Evolutionary conservation across 1,284 basidiomycete species (phyloP).

Genomic region (Athelia sp.): DNA sequence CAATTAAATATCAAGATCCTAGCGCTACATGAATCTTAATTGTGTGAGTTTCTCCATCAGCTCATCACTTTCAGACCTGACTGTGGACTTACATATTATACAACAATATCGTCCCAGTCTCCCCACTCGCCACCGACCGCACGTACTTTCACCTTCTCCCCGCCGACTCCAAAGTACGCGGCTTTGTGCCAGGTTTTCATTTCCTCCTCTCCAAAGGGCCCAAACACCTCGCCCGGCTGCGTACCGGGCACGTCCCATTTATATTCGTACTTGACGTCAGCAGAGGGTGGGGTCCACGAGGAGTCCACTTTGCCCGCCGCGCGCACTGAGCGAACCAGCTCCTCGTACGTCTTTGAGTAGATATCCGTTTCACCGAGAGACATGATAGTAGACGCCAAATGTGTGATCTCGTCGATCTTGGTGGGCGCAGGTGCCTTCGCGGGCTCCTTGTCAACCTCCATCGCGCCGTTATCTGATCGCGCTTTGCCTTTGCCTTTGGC

Average conservation of each 20-base stretch:
- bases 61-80: conserved; percentile 13
- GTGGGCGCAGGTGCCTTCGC: conserved; percentile 28
- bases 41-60: neutral
- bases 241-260: conserved; percentile 61
- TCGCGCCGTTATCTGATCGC: conserved; percentile 27
- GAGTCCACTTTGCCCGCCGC: conserved; percentile 62
- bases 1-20: neutral
- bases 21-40: neutral
- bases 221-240: conserved; percentile 54
- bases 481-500: conserved; percentile 31
- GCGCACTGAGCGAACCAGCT: conserved; percentile 70
- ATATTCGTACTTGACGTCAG: conserved; percentile 72
- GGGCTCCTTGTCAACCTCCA: conserved; percentile 41
- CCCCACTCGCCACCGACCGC: conserved; percentile 63
- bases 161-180: conserved; percentile 66
- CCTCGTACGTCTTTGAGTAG: conserved; percentile 80
- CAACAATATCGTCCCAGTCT: conserved; percentile 59
- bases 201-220: conserved; percentile 73
- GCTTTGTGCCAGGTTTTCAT: conserved; percentile 73
- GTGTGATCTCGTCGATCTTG: conserved; percentile 74
- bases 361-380: conserved; percentile 78
- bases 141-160: conserved; percentile 72
- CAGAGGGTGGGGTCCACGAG: conserved; percentile 74
- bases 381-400: conserved; percentile 79
- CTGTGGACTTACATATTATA: conserved; percentile 24